These are phyloP conservation scores for Papiliotrema laurentii DNA, from an alignment of 1,284 basidiomycete genomes.

Conservation along the genomic window DNA sequence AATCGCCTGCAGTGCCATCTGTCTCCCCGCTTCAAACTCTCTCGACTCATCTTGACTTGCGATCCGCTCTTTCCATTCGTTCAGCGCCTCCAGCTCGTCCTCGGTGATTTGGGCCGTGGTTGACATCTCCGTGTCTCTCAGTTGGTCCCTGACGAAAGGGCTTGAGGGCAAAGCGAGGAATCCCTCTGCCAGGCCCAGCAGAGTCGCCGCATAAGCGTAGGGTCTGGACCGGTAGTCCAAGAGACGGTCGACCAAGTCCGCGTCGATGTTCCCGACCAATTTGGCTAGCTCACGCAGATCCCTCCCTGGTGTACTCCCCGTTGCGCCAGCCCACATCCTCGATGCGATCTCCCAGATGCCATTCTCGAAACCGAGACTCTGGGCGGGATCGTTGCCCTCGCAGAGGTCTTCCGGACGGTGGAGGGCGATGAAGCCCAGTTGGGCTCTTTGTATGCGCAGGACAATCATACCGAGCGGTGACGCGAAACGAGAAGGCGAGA, in stretches of 20 bases:
- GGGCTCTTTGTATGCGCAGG: conserved; percentile 23
- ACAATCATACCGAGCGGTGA: conserved; percentile 20
- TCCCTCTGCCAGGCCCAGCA: neutral
- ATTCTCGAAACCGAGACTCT: neutral
- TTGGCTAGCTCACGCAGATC: neutral
- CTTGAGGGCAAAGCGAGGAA: neutral
- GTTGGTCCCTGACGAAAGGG: neutral
- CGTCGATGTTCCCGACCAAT: neutral
- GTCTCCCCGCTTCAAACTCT: neutral
- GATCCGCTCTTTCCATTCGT: neutral
- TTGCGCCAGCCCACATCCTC: neutral
- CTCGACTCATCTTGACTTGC: neutral
- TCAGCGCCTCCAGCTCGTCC: neutral
- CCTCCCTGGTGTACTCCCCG: too few relatives aligned
- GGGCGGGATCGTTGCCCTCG: conserved; percentile 21
- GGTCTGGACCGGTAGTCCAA: neutral
- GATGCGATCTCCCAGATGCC: neutral
- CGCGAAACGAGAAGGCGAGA: conserved; percentile 25
- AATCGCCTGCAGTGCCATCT: neutral
- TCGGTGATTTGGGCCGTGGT: neutral
- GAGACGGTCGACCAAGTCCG: neutral
- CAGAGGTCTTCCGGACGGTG: conserved; percentile 25
- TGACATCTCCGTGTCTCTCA: neutral
- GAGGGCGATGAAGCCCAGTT: conserved; percentile 25
- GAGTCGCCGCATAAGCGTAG: neutral